Evolutionary conservation across 805 yeast species (phyloP), one percentile per base, ranked within the genome.

Genomic region (Teunomyces gatunensis): DNA sequence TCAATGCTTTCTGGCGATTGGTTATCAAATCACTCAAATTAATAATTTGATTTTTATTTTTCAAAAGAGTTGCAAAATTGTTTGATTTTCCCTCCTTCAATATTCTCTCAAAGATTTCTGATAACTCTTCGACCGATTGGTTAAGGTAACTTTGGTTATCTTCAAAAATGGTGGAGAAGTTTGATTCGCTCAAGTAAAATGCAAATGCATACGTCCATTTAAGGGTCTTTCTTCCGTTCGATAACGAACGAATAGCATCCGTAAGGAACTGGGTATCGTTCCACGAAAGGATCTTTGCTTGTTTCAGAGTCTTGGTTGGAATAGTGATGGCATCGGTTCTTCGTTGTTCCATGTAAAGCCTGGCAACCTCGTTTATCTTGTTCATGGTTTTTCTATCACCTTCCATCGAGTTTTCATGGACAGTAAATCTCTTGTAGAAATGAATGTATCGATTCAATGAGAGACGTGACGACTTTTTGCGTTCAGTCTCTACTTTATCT

Each of bases 201-300:
- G 89, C 83, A 55, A 89, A 79, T 2, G 89, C 90, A 66, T 88
- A 91, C 0, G 97, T 82, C 97, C 98, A 94, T 70, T 89, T 87
- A 45, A 94, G 71, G 1, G 89, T 80, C 37, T 82, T 80, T 49
- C 98, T 74, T 6, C 96, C 87, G 48, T 75, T 77, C 27, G 83
- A 71, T 47, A 92, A 67, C 2, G 79, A 77, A 41, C 77, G 75
- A 35, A 87, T 83, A 34, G 92, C 82, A 45, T 87, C 92, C 7
- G 84, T 78, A 44, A 91, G 75, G 59, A 87, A 92, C 57, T 88
- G 94, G 1, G 89, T 85, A 58, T 91, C 96, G 45, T 85, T 86
- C 96, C 96, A 89, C 1, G 95, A 84, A 40, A 72, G 53, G 25
- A 55, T 55, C 20, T 54, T 53, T 20, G 39, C 32, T 15, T 37